Base-by-base conservation (phyloP, 129 eudicot species). In the Calendula officinalis region DNA sequence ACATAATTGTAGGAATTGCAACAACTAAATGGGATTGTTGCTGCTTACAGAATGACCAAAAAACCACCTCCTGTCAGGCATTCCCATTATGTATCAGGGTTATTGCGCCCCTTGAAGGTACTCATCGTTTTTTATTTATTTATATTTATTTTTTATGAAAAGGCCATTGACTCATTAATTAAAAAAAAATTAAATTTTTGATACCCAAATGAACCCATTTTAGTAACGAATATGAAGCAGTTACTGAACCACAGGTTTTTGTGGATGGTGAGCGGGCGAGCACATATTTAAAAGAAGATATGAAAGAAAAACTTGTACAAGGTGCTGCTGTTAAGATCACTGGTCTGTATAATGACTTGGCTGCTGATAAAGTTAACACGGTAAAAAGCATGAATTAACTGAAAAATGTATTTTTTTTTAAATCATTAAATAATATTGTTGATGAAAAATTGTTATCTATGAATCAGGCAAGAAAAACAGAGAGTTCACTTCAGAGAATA, bases 21-120 rank as follows among this genome's bases (percentile, higher is more conserved):
- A 68, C 99, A 94, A 66, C 67, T 94, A 65, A 80, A 94, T 70
- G 99, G 99, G 34, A 84, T 88, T 62, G 88, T 95, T 75, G 95
- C 96, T 41, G 84, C 97, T 37, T 88, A 71, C 78, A 81, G 96
- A 78, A 81, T 94, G 95, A 86, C 95, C 51, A 88, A 94, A 75
- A 88, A 86, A 71, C 95, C 99, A 56, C 86, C 77, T 64, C 99
- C 99, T 32, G 96, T 81, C 17, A 80, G 99, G 72, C 99, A 94
- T 77, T 94, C 99, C 11, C 95, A 82, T 22, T 94, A 94, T 72
- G 96, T 94, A 30, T 77, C 95, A 0, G 95, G 95, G 10, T 77
- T 94, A 39, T 79, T 94, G 72, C 89, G 89, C 6, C 95, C 30
- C 30, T 22, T 22, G 30, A 22, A 22, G 30, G 30, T 22, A 22